Conservation (phyloP, 2,329 filamentous ascomycete genomes). For the Hortaea sp. region DNA sequence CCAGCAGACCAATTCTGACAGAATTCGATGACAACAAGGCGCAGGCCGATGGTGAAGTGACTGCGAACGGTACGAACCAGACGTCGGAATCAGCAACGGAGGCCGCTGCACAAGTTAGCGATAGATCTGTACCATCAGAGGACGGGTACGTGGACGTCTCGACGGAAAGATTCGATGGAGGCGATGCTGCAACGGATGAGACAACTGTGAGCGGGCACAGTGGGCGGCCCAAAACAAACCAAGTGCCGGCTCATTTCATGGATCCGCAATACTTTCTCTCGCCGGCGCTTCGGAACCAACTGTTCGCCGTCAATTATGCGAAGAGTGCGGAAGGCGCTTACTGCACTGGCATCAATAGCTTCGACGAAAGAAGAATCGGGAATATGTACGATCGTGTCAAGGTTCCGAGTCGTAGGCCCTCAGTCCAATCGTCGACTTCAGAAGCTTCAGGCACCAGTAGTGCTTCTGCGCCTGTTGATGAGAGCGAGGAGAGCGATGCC, state of each 20-base stretch:
- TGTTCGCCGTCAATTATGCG: slow-evolving; percentile 70
- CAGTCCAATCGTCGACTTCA: slow-evolving; percentile 17
- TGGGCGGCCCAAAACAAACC: neutral
- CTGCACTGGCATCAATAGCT: slow-evolving; percentile 41
- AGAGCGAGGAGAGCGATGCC: slow-evolving; percentile 16
- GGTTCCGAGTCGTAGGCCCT: slow-evolving; percentile 12
- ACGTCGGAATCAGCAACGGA: slow-evolving; percentile 43
- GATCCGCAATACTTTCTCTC: slow-evolving; percentile 40
- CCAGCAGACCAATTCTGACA: slow-evolving; percentile 56
- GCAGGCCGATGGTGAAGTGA: neutral
- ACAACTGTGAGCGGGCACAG: slow-evolving; percentile 5
- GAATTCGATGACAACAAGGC: slow-evolving; percentile 30
- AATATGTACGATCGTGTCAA: slow-evolving; percentile 23
- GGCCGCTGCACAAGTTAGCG: slow-evolving; percentile 50
- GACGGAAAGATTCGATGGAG: slow-evolving; percentile 51
- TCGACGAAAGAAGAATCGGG: slow-evolving; percentile 10
- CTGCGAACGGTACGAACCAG: slow-evolving; percentile 6
- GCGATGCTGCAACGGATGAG: neutral
- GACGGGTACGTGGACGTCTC: slow-evolving; percentile 86
- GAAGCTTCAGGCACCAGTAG: slow-evolving; percentile 12
- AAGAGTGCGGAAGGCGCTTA: slow-evolving; percentile 46
- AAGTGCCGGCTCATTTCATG: slow-evolving; percentile 19
- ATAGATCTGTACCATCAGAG: slow-evolving; percentile 74
- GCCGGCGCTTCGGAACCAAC: slow-evolving; percentile 48
- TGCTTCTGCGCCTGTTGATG: slow-evolving; percentile 8